phyloP scores from a whole-genome alignment of 257 asterid species.

The Henckelia pumila region DNA sequence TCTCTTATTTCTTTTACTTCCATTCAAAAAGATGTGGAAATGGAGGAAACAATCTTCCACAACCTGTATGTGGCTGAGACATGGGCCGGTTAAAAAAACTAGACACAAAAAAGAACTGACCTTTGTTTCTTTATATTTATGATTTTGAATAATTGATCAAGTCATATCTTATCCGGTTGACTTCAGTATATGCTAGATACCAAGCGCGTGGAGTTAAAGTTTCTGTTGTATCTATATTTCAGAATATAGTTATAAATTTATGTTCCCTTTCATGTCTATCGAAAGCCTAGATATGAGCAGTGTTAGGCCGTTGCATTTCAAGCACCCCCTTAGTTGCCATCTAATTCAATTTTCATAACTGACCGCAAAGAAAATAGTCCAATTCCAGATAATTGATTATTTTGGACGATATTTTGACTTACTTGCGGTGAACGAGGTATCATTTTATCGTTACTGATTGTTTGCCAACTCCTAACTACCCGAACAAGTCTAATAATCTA shows the following conservation, averaged over 20 bases:
- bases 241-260: background rate
- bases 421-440: background rate
- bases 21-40: background rate
- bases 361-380: background rate
- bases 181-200: background rate
- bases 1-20: background rate
- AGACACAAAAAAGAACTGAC: background rate
- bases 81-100: background rate
- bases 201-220: background rate
- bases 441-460: background rate
- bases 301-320: background rate
- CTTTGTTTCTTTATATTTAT: no score
- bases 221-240: background rate
- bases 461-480: background rate
- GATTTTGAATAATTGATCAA: slow-evolving; percentile 2
- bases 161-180: background rate
- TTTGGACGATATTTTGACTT: background rate
- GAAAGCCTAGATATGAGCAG: background rate
- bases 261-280: background rate
- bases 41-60: background rate
- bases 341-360: background rate
- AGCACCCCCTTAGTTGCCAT: background rate
- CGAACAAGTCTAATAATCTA: background rate
- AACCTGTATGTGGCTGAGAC: background rate
- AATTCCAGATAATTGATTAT: background rate